These are phyloP conservation scores for Ilex aquifolium DNA, from an alignment of 257 asterid species.

Conservation along the genomic window DNA sequence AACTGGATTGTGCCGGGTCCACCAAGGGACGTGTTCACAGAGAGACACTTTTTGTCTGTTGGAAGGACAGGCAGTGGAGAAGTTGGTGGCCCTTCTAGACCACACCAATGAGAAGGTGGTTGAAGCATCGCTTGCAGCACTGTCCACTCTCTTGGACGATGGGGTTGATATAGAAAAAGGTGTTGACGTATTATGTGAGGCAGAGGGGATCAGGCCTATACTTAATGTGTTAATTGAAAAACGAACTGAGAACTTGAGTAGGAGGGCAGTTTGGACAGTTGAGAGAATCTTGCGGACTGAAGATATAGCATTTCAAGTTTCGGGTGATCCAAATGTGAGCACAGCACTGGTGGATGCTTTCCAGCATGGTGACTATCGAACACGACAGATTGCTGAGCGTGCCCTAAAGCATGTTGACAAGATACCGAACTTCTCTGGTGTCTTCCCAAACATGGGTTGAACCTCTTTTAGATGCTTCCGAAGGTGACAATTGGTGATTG, in stretches of 20 bases:
- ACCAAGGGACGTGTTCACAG: constrained; percentile 64
- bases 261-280: constrained; percentile 87
- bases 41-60: constrained; percentile 71
- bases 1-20: constrained; percentile 67
- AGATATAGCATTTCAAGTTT: constrained; percentile 55
- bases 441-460: constrained; percentile 52
- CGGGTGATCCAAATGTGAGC: constrained; percentile 68
- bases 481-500: neutral
- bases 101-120: constrained; percentile 77
- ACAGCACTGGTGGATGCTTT: constrained; percentile 91
- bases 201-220: constrained; percentile 67
- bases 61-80: constrained; percentile 83
- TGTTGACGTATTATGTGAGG: constrained; percentile 54
- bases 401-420: constrained; percentile 79
- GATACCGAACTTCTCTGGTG: constrained; percentile 86
- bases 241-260: constrained; percentile 59
- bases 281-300: constrained; percentile 70
- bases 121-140: constrained; percentile 87
- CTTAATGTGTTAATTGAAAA: constrained; percentile 69
- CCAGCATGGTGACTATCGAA: constrained; percentile 77
- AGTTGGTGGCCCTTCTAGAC: constrained; percentile 75
- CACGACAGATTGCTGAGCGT: constrained; percentile 86
- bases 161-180: constrained; percentile 75
- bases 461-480: neutral
- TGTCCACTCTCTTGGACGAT: constrained; percentile 74